Conservation (phyloP, 2,329 filamentous ascomycete genomes). For the Claviceps sp. region DNA sequence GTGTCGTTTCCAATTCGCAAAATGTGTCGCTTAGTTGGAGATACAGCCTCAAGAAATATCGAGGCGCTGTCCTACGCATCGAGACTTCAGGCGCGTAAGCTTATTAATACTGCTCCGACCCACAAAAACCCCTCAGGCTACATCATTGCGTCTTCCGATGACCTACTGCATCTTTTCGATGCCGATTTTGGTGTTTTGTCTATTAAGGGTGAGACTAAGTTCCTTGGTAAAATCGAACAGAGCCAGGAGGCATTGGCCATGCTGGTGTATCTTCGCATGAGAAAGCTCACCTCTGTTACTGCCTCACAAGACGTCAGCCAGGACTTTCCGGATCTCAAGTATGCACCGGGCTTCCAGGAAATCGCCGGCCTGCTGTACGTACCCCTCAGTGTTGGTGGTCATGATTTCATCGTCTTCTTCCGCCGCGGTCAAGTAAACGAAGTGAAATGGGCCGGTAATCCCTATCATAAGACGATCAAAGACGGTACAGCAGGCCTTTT, state of each 20-base stretch:
- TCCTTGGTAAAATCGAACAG: conserved; percentile 60
- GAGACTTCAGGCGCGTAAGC: conserved; percentile 68
- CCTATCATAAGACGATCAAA: conserved; percentile 64
- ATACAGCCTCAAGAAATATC: conserved; percentile 76
- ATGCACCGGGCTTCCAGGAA: conserved; percentile 63
- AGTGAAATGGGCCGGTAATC: conserved; percentile 78
- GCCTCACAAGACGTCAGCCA: conserved; percentile 61
- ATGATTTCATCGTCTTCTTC: conserved; percentile 86
- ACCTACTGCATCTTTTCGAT: conserved; percentile 70
- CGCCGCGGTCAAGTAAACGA: conserved; percentile 62
- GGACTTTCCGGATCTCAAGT: conserved; percentile 72
- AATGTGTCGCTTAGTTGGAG: conserved; percentile 79
- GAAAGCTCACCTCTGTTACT: conserved; percentile 59
- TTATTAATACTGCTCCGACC: conserved; percentile 75
- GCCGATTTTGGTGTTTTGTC: conserved; percentile 78
- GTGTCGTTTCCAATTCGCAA: conserved; percentile 85
- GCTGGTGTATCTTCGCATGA: conserved; percentile 71
- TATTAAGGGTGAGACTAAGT: conserved; percentile 79
- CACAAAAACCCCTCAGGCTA: conserved; percentile 76
- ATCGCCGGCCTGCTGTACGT: conserved; percentile 74
- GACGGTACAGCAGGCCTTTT: conserved; percentile 61
- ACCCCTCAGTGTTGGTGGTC: conserved; percentile 60
- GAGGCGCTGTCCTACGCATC: conserved; percentile 79
- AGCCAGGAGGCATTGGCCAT: conserved; percentile 74
- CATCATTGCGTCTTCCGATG: conserved; percentile 79